These are phyloP conservation scores for Myriosclerotinia curreyana DNA, from an alignment of 2,329 filamentous ascomycete species.

Conservation along the genomic window DNA sequence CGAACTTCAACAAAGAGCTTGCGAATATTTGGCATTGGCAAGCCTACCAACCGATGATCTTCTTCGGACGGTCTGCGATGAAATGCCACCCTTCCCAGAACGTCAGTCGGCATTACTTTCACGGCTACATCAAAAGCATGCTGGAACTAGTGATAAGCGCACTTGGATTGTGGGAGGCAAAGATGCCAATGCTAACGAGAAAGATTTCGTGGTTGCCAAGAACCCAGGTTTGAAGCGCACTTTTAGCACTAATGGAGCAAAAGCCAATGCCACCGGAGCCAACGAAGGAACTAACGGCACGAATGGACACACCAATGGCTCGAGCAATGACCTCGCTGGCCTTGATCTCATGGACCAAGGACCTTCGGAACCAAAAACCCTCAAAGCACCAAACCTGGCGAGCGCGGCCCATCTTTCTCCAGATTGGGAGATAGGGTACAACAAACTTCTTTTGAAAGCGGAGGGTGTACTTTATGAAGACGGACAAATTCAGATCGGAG, in stretches of 20 bases:
- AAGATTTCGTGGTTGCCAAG: slow-evolving; percentile 77
- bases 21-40: slow-evolving; percentile 86
- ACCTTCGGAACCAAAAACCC: slow-evolving; percentile 53
- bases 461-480: slow-evolving; percentile 96
- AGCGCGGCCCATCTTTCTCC: slow-evolving; percentile 90
- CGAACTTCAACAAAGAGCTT: slow-evolving; percentile 92
- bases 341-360: slow-evolving; percentile 70
- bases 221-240: slow-evolving; percentile 80
- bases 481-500: slow-evolving; percentile 84
- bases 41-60: slow-evolving; percentile 86
- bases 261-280: slow-evolving; percentile 43
- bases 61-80: slow-evolving; percentile 88
- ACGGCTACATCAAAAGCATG: slow-evolving; percentile 89
- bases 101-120: slow-evolving; percentile 88
- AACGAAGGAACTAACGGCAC: slow-evolving; percentile 50
- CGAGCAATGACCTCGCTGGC: slow-evolving; percentile 66
- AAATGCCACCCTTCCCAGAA: slow-evolving; percentile 98
- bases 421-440: slow-evolving; percentile 90
- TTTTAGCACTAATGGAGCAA: slow-evolving; percentile 60
- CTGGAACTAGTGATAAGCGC: slow-evolving; percentile 86
- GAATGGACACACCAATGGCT: slow-evolving; percentile 48
- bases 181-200: slow-evolving; percentile 79
- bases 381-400: slow-evolving; percentile 77
- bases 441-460: slow-evolving; percentile 70
- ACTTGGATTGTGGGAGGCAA: slow-evolving; percentile 99